These are phyloP conservation scores for Myriosclerotinia duriaeana DNA, from an alignment of 2,329 filamentous ascomycete species.

Conservation along the genomic window DNA sequence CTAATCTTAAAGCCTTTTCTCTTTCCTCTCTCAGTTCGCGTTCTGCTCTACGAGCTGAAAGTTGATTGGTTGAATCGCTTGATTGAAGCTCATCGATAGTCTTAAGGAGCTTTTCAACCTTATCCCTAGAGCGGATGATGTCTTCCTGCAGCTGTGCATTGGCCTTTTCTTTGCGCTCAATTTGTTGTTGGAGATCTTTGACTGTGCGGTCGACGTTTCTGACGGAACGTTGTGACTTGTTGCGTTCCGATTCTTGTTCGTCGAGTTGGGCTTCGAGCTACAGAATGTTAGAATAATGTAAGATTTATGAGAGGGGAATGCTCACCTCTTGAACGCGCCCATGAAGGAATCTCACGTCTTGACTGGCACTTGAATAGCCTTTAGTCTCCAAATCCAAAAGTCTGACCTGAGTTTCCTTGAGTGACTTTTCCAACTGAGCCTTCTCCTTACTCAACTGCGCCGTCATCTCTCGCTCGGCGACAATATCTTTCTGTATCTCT, in stretches of 20 bases:
- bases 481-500: slow-evolving; percentile 92
- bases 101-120: slow-evolving; percentile 81
- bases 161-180: slow-evolving; percentile 90
- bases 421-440: slow-evolving; percentile 79
- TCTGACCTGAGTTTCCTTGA: slow-evolving; percentile 86
- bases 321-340: slow-evolving; percentile 92
- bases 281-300: slow-evolving; percentile 33
- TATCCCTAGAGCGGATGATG: slow-evolving; percentile 80
- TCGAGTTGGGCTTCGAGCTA: slow-evolving; percentile 88
- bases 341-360: slow-evolving; percentile 92
- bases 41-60: slow-evolving; percentile 81
- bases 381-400: slow-evolving; percentile 95
- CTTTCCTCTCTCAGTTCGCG: slow-evolving; percentile 85
- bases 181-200: slow-evolving; percentile 87
- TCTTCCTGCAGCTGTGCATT: slow-evolving; percentile 80
- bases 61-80: slow-evolving; percentile 76
- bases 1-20: slow-evolving; percentile 77
- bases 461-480: slow-evolving; percentile 77
- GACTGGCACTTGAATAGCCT: slow-evolving; percentile 89
- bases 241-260: slow-evolving; percentile 74
- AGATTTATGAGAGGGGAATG: slow-evolving; percentile 22
- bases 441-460: slow-evolving; percentile 86
- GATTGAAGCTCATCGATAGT: slow-evolving; percentile 94
- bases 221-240: slow-evolving; percentile 78
- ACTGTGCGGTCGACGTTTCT: slow-evolving; percentile 93